A percentile compares a stretch with the other conserved stretches of the same genome.
Conservation (phyloP, 1,139 yeast species). For the Scheffersomyces stambukii region DNA sequence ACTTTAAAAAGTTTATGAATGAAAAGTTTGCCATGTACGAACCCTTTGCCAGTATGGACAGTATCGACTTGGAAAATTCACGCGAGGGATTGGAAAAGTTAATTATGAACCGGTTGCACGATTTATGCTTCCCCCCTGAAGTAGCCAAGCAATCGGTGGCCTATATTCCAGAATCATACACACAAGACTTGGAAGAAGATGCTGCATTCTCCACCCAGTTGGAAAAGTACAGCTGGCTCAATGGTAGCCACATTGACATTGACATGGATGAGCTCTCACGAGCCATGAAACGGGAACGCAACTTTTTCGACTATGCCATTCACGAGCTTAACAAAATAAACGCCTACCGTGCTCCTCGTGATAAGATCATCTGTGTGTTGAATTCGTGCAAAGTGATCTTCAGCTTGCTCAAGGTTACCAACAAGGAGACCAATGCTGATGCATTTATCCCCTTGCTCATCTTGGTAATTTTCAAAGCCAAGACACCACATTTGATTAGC, state of each 20-base stretch:
- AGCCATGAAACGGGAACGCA: conserved; percentile 27
- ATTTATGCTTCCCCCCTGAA: conserved; percentile 77
- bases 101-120: conserved; percentile 81
- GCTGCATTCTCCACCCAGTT: conserved; percentile 50
- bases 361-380: conserved; percentile 84
- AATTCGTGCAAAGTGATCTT: conserved; percentile 92
- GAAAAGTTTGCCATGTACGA: conserved; percentile 62
- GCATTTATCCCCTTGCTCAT: conserved; percentile 85
- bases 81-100: conserved; percentile 91
- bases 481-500: conserved; percentile 59
- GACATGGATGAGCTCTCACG: conserved; percentile 35
- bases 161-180: conserved; percentile 31
- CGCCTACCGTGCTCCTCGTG: conserved; percentile 87
- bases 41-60: conserved; percentile 69
- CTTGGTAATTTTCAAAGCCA: conserved; percentile 69
- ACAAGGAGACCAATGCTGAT: conserved; percentile 81
- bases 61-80: conserved; percentile 62
- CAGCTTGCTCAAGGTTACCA: conserved; percentile 72
- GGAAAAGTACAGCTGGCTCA: conserved; percentile 68
- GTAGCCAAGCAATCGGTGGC: conserved; percentile 42
- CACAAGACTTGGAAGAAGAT: conserved; percentile 63
- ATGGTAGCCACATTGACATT: conserved; percentile 77
- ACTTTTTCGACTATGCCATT: conserved; percentile 69
- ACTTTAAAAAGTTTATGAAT: conserved; percentile 68
- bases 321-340: conserved; percentile 72